Base-by-base conservation (phyloP, 495 filamentous ascomycete genomes). In the Talaromyces ruber region DNA sequence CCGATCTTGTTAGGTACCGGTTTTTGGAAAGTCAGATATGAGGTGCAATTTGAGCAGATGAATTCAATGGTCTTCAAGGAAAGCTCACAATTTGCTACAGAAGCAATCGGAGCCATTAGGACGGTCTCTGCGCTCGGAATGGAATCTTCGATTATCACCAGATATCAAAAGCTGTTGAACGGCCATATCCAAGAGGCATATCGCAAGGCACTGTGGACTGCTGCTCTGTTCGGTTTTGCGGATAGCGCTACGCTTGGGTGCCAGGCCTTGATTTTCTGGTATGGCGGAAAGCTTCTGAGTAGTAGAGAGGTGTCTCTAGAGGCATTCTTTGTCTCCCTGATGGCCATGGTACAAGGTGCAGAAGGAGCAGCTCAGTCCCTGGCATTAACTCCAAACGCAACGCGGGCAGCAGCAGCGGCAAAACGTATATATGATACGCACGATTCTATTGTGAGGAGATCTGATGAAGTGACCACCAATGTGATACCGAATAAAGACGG, bases 261-360 rank as follows among this genome's bases (percentile, higher is more conserved):
- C 65, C 81, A 86, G 34, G 89, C 87, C 12, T 80, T 92, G 11
- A 87, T 84, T 1, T 92, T 91, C 75, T 91, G 88, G 88, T 91
- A 91, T 65, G 89, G 89, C 29, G 88, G 88, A 14, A 83, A 77
- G 6, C 32, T 43, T 29, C 60, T 62, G 14, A 25, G 8, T 25
- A 16, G 61, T 64, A n/a, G 58, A 29, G 43, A 66, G 54, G 34
- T 65, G 58, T 18, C 59, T 61, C 22, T 69, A 66, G 12, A 72
- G 59, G 21, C 53, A 6, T 56, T 56, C 12, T 56, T 26, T 56
- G 53, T 56, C 21, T 30, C 21, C 7, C 26, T 56, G n/a, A 56
- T 56, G 53, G 28, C 53, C 24, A 56, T 56, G 24, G 26, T 56
- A 2, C 24, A 56, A n/a, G 53, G 25, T 56, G 53, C 53, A 28